phyloP scores from a whole-genome alignment of 352 stramenopile species.

The Pythium insidiosum region DNA sequence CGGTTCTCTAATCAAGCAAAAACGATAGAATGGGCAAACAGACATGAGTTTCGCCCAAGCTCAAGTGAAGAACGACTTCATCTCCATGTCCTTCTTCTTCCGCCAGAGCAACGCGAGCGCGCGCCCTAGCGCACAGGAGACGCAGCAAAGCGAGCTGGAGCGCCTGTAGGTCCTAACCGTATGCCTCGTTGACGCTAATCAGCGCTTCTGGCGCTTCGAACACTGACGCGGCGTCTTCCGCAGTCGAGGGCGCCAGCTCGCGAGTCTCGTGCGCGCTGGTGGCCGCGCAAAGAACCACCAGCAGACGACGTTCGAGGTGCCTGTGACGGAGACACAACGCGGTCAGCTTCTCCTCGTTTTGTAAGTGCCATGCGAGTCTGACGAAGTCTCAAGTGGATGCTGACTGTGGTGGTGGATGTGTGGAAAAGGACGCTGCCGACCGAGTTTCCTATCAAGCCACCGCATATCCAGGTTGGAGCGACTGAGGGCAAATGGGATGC shows the following conservation, averaged over 20 bases:
- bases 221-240: conserved; percentile 2
- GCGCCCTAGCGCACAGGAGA: conserved; percentile 33
- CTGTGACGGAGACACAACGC: conserved; percentile 46
- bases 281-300: conserved; percentile 79
- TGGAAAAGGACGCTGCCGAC: conserved; percentile 46
- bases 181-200: not conserved
- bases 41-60: too few relatives aligned
- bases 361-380: conserved; percentile 14
- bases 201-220: not conserved
- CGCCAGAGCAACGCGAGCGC: conserved; percentile 17
- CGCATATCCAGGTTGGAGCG: conserved; percentile 46
- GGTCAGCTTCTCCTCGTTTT: conserved; percentile 36
- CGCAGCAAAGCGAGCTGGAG: conserved; percentile 75
- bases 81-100: not conserved
- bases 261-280: conserved; percentile 74
- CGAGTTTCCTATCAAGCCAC: conserved; percentile 66
- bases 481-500: not conserved
- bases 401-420: not conserved
- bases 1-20: too few relatives aligned
- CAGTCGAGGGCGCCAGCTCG: conserved; percentile 65
- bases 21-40: too few relatives aligned
- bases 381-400: not conserved
- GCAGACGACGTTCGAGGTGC: conserved; percentile 79
- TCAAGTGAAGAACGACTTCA: too few relatives aligned
- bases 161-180: conserved; percentile 38